A percentile compares a stretch with the other conserved stretches of the same genome.
Conservation (phyloP, 495 filamentous ascomycete species). For the Aspergillus indologenus region DNA sequence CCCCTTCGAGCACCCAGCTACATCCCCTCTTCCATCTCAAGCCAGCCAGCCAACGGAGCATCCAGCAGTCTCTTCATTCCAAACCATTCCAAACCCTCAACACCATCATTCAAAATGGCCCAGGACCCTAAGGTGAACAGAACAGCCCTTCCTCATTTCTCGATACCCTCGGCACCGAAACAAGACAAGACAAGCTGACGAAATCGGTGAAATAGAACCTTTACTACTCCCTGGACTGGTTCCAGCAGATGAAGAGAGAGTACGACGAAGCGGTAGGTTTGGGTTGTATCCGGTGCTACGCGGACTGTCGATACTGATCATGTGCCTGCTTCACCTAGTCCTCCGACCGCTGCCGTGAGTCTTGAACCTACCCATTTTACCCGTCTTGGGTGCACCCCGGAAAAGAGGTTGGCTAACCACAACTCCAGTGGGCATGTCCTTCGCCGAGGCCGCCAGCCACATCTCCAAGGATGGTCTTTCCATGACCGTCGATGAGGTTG, state of each 20-base stretch:
- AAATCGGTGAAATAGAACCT: not conserved
- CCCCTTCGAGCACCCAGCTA: not conserved
- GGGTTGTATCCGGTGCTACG: too few species aligned
- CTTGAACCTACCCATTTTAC: too few species aligned
- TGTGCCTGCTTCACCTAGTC: not conserved
- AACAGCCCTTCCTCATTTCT: not conserved
- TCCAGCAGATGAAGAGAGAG: not conserved
- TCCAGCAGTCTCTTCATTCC: not conserved
- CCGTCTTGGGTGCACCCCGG: too few species aligned
- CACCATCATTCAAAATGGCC: not conserved
- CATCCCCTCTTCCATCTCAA: not conserved
- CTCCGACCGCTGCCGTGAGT: slow-evolving; percentile 3
- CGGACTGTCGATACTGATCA: too few species aligned
- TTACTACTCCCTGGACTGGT: not conserved
- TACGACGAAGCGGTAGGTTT: not conserved
- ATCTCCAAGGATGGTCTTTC: not conserved
- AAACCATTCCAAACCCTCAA: not conserved
- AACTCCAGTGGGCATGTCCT: slow-evolving; percentile 1
- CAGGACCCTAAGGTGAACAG: slow-evolving; percentile 2
- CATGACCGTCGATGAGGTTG: not conserved
- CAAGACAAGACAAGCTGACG: not conserved
- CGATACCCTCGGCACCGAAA: too few species aligned
- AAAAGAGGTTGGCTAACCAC: too few species aligned
- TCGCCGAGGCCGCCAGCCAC: not conserved
- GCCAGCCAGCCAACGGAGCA: not conserved